Evolutionary conservation across 371 early-diverging fungal species (phyloP).

Genomic region (Mucor mucedo): DNA sequence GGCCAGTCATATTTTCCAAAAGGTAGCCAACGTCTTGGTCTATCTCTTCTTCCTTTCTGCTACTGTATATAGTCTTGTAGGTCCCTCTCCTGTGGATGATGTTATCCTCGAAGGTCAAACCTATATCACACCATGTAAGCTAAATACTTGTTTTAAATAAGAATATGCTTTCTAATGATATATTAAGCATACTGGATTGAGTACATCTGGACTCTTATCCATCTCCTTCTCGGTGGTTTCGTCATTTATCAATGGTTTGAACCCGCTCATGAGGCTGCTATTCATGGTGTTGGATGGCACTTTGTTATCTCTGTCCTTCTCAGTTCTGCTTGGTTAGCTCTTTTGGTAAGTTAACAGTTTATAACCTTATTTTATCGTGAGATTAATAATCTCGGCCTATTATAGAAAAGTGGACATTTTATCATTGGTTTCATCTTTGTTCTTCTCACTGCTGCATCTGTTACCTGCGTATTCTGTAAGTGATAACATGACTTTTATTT

Average conservation of each 20-base stretch:
- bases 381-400: slow-evolving; percentile 8
- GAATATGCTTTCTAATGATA: not conserved
- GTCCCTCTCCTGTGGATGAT: slow-evolving; percentile 45
- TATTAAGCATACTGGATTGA: slow-evolving; percentile 50
- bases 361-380: slow-evolving; percentile 1
- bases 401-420: slow-evolving; percentile 41
- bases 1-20: slow-evolving; percentile 49
- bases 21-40: slow-evolving; percentile 70
- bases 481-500: not conserved
- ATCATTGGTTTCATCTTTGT: slow-evolving; percentile 55
- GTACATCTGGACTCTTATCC: slow-evolving; percentile 69
- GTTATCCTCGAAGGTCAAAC: slow-evolving; percentile 43
- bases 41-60: slow-evolving; percentile 70
- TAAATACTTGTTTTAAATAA: not conserved
- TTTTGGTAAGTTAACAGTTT: slow-evolving; percentile 57
- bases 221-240: slow-evolving; percentile 70
- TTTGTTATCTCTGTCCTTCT: slow-evolving; percentile 67
- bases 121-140: slow-evolving; percentile 58
- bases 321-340: slow-evolving; percentile 63
- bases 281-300: slow-evolving; percentile 69
- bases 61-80: slow-evolving; percentile 64
- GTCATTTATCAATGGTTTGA: slow-evolving; percentile 69
- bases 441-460: slow-evolving; percentile 53
- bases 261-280: slow-evolving; percentile 62
- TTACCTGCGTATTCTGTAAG: slow-evolving; percentile 58